These are phyloP conservation scores for Conidiobolus incongruus DNA, from an alignment of 371 early-diverging fungal species.

Conservation along the genomic window DNA sequence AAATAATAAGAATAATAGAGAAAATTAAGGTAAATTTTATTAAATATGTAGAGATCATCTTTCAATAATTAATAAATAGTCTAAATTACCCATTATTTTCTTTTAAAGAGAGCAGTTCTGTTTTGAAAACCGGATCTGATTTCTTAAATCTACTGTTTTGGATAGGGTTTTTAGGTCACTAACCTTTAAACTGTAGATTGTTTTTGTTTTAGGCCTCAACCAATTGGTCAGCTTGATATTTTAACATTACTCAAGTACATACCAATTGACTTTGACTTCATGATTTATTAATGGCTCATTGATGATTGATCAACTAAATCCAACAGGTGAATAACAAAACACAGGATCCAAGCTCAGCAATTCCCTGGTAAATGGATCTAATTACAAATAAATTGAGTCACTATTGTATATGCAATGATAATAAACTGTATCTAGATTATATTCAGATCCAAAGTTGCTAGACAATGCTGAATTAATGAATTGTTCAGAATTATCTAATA, in stretches of 20 bases:
- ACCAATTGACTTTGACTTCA: slow-evolving; percentile 5
- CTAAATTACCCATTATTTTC: neutral
- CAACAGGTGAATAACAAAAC: slow-evolving; percentile 82
- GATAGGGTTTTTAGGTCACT: too few relatives aligned
- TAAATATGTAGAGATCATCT: neutral
- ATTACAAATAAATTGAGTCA: too few relatives aligned
- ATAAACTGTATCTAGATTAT: slow-evolving; percentile 46
- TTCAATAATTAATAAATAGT: neutral
- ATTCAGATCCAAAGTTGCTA: slow-evolving; percentile 81
- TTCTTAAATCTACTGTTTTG: too few relatives aligned
- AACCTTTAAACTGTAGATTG: too few relatives aligned
- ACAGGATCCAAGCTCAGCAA: slow-evolving; percentile 82
- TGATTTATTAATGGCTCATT: slow-evolving; percentile 32
- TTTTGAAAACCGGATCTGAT: neutral
- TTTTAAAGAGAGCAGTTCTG: neutral
- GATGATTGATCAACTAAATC: slow-evolving; percentile 94
- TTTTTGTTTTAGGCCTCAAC: too few relatives aligned
- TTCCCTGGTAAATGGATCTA: slow-evolving; percentile 78
- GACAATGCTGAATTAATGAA: slow-evolving; percentile 15
- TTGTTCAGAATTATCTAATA: slow-evolving; percentile 48
- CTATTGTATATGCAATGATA: neutral
- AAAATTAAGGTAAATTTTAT: too few relatives aligned
- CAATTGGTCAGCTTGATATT: too few relatives aligned
- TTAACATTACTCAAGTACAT: too few relatives aligned
- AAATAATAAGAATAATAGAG: too few relatives aligned